A percentile compares a stretch with the other conserved stretches of the same genome.
phyloP scores from a whole-genome alignment of 768 basidiomycete species.

The Tricholoma matsutake region DNA sequence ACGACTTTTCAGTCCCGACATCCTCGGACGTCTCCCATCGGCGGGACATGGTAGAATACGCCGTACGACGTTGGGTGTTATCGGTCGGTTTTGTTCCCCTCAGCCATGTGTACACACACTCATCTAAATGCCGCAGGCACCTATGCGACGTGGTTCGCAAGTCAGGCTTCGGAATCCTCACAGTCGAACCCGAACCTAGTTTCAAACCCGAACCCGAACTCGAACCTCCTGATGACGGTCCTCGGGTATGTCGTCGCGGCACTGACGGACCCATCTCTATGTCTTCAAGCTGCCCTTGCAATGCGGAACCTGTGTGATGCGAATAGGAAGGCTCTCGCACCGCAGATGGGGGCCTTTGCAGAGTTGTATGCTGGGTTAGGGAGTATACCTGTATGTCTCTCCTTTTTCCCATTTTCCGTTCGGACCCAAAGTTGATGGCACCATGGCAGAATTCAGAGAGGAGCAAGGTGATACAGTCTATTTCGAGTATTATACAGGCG shows the following conservation, averaged over 20 bases:
- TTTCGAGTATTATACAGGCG: slow-evolving; percentile 91
- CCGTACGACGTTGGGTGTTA: slow-evolving; percentile 68
- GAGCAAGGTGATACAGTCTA: slow-evolving; percentile 87
- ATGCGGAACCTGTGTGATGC: slow-evolving; percentile 87
- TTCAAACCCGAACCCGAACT: background rate
- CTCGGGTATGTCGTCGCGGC: slow-evolving; percentile 71
- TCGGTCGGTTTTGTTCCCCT: slow-evolving; percentile 50
- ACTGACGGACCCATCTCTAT: slow-evolving; percentile 60
- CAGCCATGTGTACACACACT: background rate
- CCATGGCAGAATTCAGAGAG: slow-evolving; percentile 73
- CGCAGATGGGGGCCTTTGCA: slow-evolving; percentile 82
- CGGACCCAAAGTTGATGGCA: background rate
- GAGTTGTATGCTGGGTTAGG: slow-evolving; percentile 76
- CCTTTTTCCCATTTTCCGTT: too few relatives aligned
- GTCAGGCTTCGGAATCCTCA: slow-evolving; percentile 22
- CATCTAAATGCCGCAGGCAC: slow-evolving; percentile 40
- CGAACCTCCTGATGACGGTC: slow-evolving; percentile 58
- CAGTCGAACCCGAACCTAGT: background rate
- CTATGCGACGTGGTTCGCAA: slow-evolving; percentile 80
- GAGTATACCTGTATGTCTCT: slow-evolving; percentile 61
- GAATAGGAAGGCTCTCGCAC: slow-evolving; percentile 79
- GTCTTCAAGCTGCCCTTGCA: slow-evolving; percentile 73
- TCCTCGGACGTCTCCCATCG: slow-evolving; percentile 68
- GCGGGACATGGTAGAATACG: slow-evolving; percentile 64
- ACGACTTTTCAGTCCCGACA: slow-evolving; percentile 67